Conservation (phyloP, 2,329 filamentous ascomycete genomes). For the Talaromyces sp. region DNA sequence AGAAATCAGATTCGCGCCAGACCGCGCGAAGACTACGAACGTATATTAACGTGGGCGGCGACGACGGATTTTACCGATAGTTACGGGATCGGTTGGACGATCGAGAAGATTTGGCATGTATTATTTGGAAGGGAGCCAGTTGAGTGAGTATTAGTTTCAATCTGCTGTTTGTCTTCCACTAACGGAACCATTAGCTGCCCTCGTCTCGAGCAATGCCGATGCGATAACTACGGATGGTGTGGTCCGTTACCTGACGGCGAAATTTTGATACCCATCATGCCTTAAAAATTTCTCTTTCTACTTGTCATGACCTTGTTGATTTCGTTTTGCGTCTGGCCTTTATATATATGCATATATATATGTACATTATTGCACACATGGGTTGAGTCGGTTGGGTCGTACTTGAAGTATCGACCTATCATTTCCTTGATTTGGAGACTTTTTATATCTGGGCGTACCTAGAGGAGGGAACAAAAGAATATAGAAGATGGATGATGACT, state of each 20-base stretch:
- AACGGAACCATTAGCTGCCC: conserved; percentile 20
- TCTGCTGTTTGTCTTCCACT: neutral
- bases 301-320: neutral
- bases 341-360: neutral
- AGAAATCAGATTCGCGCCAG: conserved; percentile 26
- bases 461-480: neutral
- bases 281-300: neutral
- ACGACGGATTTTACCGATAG: conserved; percentile 28
- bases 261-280: conserved; percentile 15
- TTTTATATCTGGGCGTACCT: neutral
- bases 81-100: conserved; percentile 27
- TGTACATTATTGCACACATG: neutral
- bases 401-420: neutral
- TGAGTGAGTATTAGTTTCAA: conserved; percentile 21
- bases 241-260: conserved; percentile 26
- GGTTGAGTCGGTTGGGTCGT: neutral
- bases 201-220: conserved; percentile 27
- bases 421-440: neutral
- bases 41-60: conserved; percentile 29
- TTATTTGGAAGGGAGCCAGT: conserved; percentile 28
- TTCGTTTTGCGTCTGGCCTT: conserved; percentile 1
- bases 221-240: conserved; percentile 29
- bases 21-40: conserved; percentile 27
- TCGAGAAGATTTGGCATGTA: conserved; percentile 32
- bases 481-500: conserved; percentile 1